Percentiles rank a stretch among this genome's conserved stretches.
Evolutionary conservation across 1,139 yeast species (phyloP).

Genomic region (Pichia sp.): DNA sequence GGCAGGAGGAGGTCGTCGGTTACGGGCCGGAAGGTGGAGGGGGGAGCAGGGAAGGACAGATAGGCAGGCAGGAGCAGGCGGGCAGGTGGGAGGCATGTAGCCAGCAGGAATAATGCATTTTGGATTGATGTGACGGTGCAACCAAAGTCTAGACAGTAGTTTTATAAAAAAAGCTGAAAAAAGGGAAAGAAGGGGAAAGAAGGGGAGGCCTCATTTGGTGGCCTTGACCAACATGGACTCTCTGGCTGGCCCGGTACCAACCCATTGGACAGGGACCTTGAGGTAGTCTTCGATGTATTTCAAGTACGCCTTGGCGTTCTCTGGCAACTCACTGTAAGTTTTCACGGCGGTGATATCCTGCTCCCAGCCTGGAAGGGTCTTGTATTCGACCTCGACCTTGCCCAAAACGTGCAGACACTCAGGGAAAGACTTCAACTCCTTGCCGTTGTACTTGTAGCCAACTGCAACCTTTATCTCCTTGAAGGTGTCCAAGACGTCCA

Average conservation of each 20-base stretch:
- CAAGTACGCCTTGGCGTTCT: constrained; percentile 79
- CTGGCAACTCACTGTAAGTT: constrained; percentile 75
- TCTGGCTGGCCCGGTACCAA: constrained; percentile 98
- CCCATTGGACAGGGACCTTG: constrained; percentile 88
- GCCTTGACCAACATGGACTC: constrained; percentile 65
- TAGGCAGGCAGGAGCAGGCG: too few species aligned
- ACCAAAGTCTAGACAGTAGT: background rate
- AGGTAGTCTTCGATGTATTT: constrained; percentile 79
- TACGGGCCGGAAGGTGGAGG: background rate
- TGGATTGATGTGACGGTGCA: background rate
- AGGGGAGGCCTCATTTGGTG: background rate
- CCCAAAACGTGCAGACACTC: constrained; percentile 80
- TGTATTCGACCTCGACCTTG: constrained; percentile 86
- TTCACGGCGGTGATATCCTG: constrained; percentile 70
- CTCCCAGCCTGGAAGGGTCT: constrained; percentile 93
- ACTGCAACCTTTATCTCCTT: constrained; percentile 84
- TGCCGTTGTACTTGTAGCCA: constrained; percentile 73
- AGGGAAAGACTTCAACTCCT: constrained; percentile 76
- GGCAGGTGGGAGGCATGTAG: too few species aligned
- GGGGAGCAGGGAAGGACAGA: too few species aligned
- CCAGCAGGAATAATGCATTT: background rate
- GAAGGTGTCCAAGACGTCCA: constrained; percentile 89
- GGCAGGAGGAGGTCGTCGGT: background rate
- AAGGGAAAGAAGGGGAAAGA: background rate
- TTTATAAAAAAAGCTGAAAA: background rate